phyloP scores from a whole-genome alignment of 805 yeast genomes.

The Grigorovia jiainica region DNA sequence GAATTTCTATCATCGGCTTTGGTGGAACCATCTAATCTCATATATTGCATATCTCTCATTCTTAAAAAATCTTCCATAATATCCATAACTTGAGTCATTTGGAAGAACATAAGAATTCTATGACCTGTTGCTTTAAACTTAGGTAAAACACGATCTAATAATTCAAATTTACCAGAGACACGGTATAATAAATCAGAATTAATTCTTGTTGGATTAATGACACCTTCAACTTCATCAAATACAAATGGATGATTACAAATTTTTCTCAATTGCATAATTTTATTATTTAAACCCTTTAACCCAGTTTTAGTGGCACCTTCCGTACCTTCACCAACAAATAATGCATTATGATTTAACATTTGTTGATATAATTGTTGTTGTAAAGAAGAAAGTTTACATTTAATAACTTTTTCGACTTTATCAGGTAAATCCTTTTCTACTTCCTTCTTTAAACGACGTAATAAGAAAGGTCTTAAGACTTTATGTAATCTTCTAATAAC shows the following conservation, averaged over 20 bases:
- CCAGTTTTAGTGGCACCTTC: constrained; percentile 56
- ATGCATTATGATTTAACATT: constrained; percentile 61
- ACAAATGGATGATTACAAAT: constrained; percentile 85
- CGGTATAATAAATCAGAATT: constrained; percentile 67
- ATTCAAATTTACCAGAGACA: constrained; percentile 71
- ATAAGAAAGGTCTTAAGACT: constrained; percentile 73
- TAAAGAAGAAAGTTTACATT: constrained; percentile 66
- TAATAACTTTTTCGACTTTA: constrained; percentile 72
- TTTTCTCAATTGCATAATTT: constrained; percentile 77
- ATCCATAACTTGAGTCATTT: constrained; percentile 86
- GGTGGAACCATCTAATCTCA: constrained; percentile 75
- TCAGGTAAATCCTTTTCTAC: constrained; percentile 82
- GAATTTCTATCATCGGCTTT: constrained; percentile 77
- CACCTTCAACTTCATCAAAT: constrained; percentile 70
- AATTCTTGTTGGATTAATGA: constrained; percentile 50
- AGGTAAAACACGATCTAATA: constrained; percentile 65
- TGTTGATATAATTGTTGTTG: constrained; percentile 66
- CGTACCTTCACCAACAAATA: constrained; percentile 53
- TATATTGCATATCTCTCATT: constrained; percentile 53
- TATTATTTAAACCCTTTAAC: constrained; percentile 68
- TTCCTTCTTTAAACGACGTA: constrained; percentile 78
- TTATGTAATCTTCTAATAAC: constrained; percentile 79
- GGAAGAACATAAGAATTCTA: constrained; percentile 73
- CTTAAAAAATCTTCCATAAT: constrained; percentile 80
- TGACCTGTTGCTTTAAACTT: constrained; percentile 69